Evolutionary conservation across 352 stramenopile genomes (phyloP), one percentile per base, ranked within the genome.

Genomic region (Phytophthora sp.): DNA sequence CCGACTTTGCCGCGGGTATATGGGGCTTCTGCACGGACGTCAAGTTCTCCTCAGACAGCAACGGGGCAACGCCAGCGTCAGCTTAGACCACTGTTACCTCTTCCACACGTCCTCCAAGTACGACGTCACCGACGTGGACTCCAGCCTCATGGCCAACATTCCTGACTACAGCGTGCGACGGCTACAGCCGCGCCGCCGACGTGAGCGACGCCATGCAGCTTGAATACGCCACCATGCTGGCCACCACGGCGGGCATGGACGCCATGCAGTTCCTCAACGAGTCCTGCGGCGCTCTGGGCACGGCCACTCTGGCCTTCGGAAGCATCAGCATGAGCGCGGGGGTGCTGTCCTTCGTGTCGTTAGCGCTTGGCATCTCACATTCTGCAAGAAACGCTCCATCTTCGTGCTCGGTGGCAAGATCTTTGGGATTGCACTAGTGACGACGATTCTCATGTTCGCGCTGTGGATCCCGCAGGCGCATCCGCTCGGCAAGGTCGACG

Each of bases 21-120:
- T 91, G 82, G 82, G 82, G 82, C 12, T 91, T 76, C 54, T 84
- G 78, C 69, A 88, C 81, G 36, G 77, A 88, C 59, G 58, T 86
- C n/a, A 36, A 86, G 60, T 66, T 89, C 60, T 63, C 70, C 7
- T 63, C 66, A 24, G 47, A 55, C 58, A 47, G 41, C 13, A 53
- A 53, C 44, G 44, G 52, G n/a, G 42, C 18, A 80, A 87, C 56
- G 45, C 58, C 36, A 71, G 55, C 36, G 54, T 74, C 26, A 60
- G 59, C 36, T 89, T 88, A 30, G 79, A 91, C 69, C 76, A 84
- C 60, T 91, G 82, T 66, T 91, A 86, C 65, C 79, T 89, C 68
- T 91, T 89, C 71, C 78, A 91, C 64, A 86, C 82, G 12, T 77
- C 74, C 1, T 87, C 74, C 66, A 66, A 86, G 24, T 82, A 81